Conservation (phyloP, 768 basidiomycete genomes). For the Termitomyces sp. region DNA sequence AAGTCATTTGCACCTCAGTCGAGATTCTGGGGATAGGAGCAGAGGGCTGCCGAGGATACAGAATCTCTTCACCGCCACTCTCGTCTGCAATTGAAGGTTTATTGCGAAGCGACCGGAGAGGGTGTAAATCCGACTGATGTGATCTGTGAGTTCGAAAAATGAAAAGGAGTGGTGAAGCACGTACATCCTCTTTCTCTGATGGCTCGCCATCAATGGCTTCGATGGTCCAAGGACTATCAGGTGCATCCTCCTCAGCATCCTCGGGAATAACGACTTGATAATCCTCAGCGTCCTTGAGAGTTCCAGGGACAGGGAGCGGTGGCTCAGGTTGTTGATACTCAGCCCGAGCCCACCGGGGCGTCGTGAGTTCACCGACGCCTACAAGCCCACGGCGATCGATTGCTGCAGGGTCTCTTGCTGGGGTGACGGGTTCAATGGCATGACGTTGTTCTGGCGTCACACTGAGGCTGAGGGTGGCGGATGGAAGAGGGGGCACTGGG, state of each 20-base stretch:
- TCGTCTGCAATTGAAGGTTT: slow-evolving; percentile 72
- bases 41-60: slow-evolving; percentile 66
- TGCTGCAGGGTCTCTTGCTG: slow-evolving; percentile 66
- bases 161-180: slow-evolving; percentile 12
- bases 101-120: slow-evolving; percentile 45
- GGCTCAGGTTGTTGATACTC: slow-evolving; percentile 33
- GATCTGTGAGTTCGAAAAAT: slow-evolving; percentile 2
- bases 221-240: slow-evolving; percentile 86
- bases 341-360: slow-evolving; percentile 84
- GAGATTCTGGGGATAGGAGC: slow-evolving; percentile 24
- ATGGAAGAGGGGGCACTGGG: slow-evolving; percentile 48
- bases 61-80: slow-evolving; percentile 86
- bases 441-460: slow-evolving; percentile 58
- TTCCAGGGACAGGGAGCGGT: slow-evolving; percentile 21
- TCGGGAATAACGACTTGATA: slow-evolving; percentile 38
- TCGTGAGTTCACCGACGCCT: slow-evolving; percentile 93
- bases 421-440: slow-evolving; percentile 56
- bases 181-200: slow-evolving; percentile 66
- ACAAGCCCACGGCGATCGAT: slow-evolving; percentile 87
- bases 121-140: slow-evolving; percentile 38
- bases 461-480: slow-evolving; percentile 31
- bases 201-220: slow-evolving; percentile 79
- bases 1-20: slow-evolving; percentile 11
- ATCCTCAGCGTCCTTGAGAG: slow-evolving; percentile 25
- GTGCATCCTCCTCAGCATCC: slow-evolving; percentile 44